Percentiles rank a stretch among this genome's conserved stretches.
phyloP scores from a whole-genome alignment of 108 stramenopile species.

The Skeletonema menzelii region DNA sequence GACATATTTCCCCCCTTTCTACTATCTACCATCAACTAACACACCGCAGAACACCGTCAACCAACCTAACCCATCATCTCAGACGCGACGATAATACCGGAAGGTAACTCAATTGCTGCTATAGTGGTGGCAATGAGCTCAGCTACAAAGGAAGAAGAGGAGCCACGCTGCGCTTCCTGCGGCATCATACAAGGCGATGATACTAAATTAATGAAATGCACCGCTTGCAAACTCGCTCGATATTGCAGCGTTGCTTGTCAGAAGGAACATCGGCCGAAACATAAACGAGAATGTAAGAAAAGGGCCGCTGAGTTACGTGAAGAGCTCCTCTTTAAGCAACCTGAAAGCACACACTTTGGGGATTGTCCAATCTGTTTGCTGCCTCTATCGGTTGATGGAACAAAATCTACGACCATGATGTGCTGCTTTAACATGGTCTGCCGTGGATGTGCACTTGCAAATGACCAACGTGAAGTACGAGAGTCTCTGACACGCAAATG shows the following conservation, averaged over 20 bases:
- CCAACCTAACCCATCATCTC: too few relatives aligned
- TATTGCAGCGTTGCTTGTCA: constrained; percentile 3
- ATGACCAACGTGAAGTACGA: neutral
- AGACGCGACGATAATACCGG: too few relatives aligned
- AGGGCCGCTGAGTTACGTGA: neutral
- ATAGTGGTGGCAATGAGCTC: too few relatives aligned
- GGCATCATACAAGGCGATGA: neutral
- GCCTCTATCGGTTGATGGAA: neutral
- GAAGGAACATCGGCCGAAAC: neutral
- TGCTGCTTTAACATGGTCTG: neutral
- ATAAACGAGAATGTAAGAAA: constrained; percentile 1
- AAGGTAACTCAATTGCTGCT: too few relatives aligned
- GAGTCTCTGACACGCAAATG: neutral
- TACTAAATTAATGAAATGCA: neutral
- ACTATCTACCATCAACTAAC: too few relatives aligned
- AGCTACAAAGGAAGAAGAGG: neutral
- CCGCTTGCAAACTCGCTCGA: neutral
- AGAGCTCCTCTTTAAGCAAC: neutral
- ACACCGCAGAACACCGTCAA: too few relatives aligned
- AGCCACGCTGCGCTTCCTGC: constrained; percentile 1
- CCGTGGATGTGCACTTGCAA: neutral
- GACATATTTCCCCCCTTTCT: too few relatives aligned
- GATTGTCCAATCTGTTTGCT: neutral
- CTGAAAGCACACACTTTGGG: neutral
- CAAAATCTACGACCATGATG: neutral